Percentiles rank a stretch among this genome's conserved stretches.
Conservation (phyloP, 2,329 filamentous ascomycete species). For the Cytospora piceicola region DNA sequence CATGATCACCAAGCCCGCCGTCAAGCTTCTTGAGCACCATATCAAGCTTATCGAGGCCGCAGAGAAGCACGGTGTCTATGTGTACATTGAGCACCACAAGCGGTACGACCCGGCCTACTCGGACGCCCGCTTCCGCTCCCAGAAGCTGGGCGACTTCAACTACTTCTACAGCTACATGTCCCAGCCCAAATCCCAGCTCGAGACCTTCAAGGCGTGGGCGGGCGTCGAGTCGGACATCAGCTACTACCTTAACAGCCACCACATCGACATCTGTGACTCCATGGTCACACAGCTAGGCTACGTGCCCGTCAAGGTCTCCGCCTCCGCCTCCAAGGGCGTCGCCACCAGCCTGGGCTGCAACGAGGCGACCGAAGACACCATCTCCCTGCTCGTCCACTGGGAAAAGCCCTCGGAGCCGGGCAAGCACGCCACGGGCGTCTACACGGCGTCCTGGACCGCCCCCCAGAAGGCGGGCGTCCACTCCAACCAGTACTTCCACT, state of each 20-base stretch:
- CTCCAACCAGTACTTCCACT: slow-evolving; percentile 96
- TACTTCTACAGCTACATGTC: slow-evolving; percentile 99
- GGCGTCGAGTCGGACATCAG: slow-evolving; percentile 91
- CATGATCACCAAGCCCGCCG: slow-evolving; percentile 90
- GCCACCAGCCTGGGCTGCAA: slow-evolving; percentile 80
- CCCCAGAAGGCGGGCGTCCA: slow-evolving; percentile 93
- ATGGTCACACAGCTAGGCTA: slow-evolving; percentile 79
- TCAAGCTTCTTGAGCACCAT: slow-evolving; percentile 82
- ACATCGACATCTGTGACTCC: slow-evolving; percentile 88
- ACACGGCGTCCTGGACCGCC: slow-evolving; percentile 93
- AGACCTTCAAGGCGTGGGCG: slow-evolving; percentile 95
- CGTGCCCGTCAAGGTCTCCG: slow-evolving; percentile 77
- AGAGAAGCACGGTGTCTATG: slow-evolving; percentile 77
- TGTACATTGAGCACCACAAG: slow-evolving; percentile 96
- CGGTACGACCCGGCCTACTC: slow-evolving; percentile 92
- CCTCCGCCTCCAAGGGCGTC: slow-evolving; percentile 76
- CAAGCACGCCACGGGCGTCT: slow-evolving; percentile 83
- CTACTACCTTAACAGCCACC: slow-evolving; percentile 95
- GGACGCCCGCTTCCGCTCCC: slow-evolving; percentile 78
- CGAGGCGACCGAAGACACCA: slow-evolving; percentile 86
- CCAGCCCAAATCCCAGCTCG: slow-evolving; percentile 86
- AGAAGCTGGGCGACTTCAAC: slow-evolving; percentile 88
- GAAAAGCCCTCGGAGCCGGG: slow-evolving; percentile 68
- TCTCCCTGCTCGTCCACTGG: slow-evolving; percentile 90
- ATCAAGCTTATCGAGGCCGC: slow-evolving; percentile 74